Evolutionary conservation across 192 early-diverging fungal genomes (phyloP).

Genomic region (Glomus cerebriforme): DNA sequence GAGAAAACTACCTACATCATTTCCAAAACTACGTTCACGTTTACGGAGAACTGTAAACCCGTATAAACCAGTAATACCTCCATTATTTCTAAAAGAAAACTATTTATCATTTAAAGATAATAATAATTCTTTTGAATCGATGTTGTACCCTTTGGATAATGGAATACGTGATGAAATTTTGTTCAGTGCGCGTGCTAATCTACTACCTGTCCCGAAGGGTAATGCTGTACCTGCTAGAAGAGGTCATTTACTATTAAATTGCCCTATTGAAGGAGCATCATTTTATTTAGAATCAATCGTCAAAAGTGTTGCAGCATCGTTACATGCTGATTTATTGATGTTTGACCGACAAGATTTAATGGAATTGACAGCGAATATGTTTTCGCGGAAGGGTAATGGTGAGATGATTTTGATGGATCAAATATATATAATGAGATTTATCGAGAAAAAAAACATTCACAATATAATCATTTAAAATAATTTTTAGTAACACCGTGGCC

Average conservation of each 20-base stretch:
- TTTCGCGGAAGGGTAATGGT: conserved; percentile 33
- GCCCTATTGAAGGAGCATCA: conserved; percentile 31
- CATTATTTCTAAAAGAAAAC: conserved; percentile 27
- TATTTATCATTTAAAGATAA: conserved; percentile 26
- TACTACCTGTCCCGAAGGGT: conserved; percentile 1
- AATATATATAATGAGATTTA: conserved; percentile 11
- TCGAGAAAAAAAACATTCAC: background rate
- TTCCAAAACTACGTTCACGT: conserved; percentile 12
- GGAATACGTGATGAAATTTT: conserved; percentile 33
- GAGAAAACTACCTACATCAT: background rate
- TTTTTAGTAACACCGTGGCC: conserved; percentile 31
- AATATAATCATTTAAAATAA: background rate
- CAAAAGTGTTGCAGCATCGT: conserved; percentile 26
- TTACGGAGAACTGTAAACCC: background rate
- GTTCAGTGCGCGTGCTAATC: conserved; percentile 31
- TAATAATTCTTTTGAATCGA: conserved; percentile 12
- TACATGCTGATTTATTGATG: conserved; percentile 57
- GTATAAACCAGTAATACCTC: conserved; percentile 31
- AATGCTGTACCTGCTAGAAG: conserved; percentile 20
- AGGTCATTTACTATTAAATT: conserved; percentile 30
- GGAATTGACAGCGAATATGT: conserved; percentile 49
- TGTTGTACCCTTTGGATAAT: conserved; percentile 20
- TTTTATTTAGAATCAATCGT: conserved; percentile 27
- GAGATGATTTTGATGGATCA: conserved; percentile 19
- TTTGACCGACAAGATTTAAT: conserved; percentile 65